Evolutionary conservation across 2,329 filamentous ascomycete species (phyloP).

Genomic region (Chaetomium sp.): DNA sequence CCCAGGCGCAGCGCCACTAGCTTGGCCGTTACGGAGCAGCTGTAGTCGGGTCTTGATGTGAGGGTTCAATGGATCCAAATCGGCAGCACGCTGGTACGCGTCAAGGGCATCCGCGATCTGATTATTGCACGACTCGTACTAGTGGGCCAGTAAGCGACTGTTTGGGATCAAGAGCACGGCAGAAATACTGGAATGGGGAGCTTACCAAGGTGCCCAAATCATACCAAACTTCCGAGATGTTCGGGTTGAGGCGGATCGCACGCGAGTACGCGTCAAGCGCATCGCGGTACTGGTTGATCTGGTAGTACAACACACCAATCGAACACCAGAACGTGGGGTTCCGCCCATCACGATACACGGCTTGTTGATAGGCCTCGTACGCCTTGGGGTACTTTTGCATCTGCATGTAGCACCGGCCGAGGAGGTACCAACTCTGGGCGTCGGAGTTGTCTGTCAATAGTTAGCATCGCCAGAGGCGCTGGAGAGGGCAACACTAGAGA

Average conservation of each 20-base stretch:
- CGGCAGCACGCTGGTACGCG: conserved; percentile 88
- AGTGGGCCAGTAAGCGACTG: conserved; percentile 10
- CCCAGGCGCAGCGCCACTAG: conserved; percentile 64
- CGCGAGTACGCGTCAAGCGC: conserved; percentile 95
- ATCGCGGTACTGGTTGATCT: conserved; percentile 99
- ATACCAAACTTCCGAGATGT: conserved; percentile 99
- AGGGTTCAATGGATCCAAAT: conserved; percentile 85
- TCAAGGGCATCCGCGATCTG: conserved; percentile 94
- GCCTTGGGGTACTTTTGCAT: conserved; percentile 98
- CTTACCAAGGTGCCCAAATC: conserved; percentile 90
- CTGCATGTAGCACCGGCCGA: conserved; percentile 98
- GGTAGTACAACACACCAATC: conserved; percentile 97
- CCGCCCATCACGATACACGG: conserved; percentile 92
- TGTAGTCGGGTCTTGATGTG: conserved; percentile 95
- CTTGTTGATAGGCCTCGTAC: conserved; percentile 97
- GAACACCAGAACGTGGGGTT: conserved; percentile 99
- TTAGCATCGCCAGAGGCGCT: conserved; percentile 22
- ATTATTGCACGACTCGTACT: conserved; percentile 99
- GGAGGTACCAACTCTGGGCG: conserved; percentile 96
- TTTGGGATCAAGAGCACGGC: conserved; percentile 10
- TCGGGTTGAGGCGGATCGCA: conserved; percentile 91
- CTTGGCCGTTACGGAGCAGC: conserved; percentile 74
- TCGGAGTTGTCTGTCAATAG: conserved; percentile 70
- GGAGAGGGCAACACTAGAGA: conserved; percentile 1
- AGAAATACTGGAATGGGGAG: conserved; percentile 24